Conservation (phyloP, 345 rosid genomes). For the Viola odorata region DNA sequence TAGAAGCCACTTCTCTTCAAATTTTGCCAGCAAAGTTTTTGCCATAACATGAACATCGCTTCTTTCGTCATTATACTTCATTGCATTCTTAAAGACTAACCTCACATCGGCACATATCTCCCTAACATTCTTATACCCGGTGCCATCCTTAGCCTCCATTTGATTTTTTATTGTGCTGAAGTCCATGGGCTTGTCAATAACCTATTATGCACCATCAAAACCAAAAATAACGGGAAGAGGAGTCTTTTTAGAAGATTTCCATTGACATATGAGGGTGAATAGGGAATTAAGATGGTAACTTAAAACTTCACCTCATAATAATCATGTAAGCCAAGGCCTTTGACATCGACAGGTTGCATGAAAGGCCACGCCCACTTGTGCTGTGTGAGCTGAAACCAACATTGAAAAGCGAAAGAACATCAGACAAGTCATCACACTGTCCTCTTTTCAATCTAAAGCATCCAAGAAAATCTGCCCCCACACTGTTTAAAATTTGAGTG, state of each 20-base stretch:
- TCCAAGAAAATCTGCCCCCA: not conserved
- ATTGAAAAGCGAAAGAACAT: not conserved
- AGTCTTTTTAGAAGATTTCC: too few relatives aligned
- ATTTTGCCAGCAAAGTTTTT: constrained; percentile 68
- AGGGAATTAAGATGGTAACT: not conserved
- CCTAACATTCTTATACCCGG: constrained; percentile 69
- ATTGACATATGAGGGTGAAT: not conserved
- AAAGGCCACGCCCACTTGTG: constrained; percentile 96
- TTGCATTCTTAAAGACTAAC: constrained; percentile 83
- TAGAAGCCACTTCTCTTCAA: constrained; percentile 88
- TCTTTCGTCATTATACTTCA: constrained; percentile 74
- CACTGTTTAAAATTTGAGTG: too few relatives aligned
- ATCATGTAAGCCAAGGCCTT: constrained; percentile 80
- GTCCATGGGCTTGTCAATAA: constrained; percentile 97
- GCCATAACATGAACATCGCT: constrained; percentile 85
- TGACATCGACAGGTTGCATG: constrained; percentile 88
- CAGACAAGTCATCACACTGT: not conserved
- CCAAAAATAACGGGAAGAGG: not conserved
- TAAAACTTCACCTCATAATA: constrained; percentile 51
- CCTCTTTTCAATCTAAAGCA: not conserved
- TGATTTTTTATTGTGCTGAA: constrained; percentile 82
- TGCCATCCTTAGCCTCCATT: constrained; percentile 90
- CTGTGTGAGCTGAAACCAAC: constrained; percentile 60
- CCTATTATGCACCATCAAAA: constrained; percentile 23
- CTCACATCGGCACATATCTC: constrained; percentile 81